Evolutionary conservation across 1,139 yeast genomes (phyloP).

Genomic region (Kurtzmaniella natalensis): DNA sequence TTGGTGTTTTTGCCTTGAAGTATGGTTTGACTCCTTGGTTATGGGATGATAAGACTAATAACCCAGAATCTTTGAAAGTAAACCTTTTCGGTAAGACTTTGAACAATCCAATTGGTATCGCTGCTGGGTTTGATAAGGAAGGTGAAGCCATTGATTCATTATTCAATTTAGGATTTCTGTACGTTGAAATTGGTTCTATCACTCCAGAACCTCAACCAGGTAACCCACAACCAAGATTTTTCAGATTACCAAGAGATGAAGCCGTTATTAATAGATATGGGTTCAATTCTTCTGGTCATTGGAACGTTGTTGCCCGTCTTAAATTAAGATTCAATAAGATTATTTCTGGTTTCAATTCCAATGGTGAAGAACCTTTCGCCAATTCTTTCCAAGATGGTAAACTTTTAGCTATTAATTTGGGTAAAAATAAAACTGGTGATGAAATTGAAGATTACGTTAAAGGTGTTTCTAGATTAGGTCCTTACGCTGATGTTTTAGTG

Average conservation of each 20-base stretch:
- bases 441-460: constrained; percentile 79
- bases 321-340: constrained; percentile 53
- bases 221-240: constrained; percentile 85
- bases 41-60: constrained; percentile 39
- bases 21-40: constrained; percentile 64
- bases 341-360: constrained; percentile 16
- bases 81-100: constrained; percentile 61
- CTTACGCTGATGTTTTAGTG: constrained; percentile 83
- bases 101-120: constrained; percentile 81
- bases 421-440: constrained; percentile 89
- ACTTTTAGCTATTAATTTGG: constrained; percentile 77
- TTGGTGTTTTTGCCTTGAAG: constrained; percentile 70
- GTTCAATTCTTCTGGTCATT: constrained; percentile 88
- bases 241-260: constrained; percentile 76
- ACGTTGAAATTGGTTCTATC: constrained; percentile 89
- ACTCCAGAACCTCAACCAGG: constrained; percentile 95
- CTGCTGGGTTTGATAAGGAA: constrained; percentile 94
- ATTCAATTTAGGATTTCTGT: constrained; percentile 75
- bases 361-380: constrained; percentile 28
- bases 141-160: constrained; percentile 90
- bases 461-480: constrained; percentile 80
- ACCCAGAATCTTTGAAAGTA: constrained; percentile 52
- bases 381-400: constrained; percentile 63
- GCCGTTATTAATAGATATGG: constrained; percentile 95
- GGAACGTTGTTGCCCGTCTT: constrained; percentile 61